Percentiles rank a stretch among this genome's conserved stretches.
phyloP scores from a whole-genome alignment of 1,284 basidiomycete genomes.

The Earliella scabrosa region DNA sequence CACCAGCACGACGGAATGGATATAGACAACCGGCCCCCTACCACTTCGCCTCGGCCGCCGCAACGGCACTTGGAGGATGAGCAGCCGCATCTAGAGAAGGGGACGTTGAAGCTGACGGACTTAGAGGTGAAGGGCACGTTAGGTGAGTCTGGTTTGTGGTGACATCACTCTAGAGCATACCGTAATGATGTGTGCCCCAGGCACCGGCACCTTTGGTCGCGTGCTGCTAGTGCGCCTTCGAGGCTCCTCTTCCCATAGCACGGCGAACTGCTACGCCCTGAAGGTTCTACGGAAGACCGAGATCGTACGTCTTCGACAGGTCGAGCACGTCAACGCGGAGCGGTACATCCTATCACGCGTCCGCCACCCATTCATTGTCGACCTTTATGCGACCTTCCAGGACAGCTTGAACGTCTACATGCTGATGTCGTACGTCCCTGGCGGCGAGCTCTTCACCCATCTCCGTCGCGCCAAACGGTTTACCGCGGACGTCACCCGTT shows the following conservation, averaged over 20 bases:
- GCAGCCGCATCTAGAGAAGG: slow-evolving; percentile 61
- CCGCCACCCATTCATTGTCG: slow-evolving; percentile 82
- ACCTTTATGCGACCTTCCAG: slow-evolving; percentile 95
- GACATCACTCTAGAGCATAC: not conserved
- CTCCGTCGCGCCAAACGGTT: slow-evolving; percentile 93
- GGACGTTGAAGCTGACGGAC: slow-evolving; percentile 67
- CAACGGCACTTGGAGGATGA: slow-evolving; percentile 72
- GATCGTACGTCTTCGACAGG: slow-evolving; percentile 94
- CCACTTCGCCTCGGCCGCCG: slow-evolving; percentile 43
- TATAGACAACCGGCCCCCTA: slow-evolving; percentile 24
- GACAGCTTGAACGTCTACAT: slow-evolving; percentile 97
- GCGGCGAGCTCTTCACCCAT: slow-evolving; percentile 96
- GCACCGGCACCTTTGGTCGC: slow-evolving; percentile 93
- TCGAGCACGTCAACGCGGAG: slow-evolving; percentile 98
- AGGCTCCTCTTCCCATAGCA: slow-evolving; percentile 47
- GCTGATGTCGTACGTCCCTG: slow-evolving; percentile 98
- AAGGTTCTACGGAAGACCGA: slow-evolving; percentile 94
- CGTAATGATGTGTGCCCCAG: slow-evolving; percentile 41
- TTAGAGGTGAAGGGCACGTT: slow-evolving; percentile 82
- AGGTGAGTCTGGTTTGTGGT: slow-evolving; percentile 50
- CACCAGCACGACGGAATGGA: slow-evolving; percentile 31
- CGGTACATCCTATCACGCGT: slow-evolving; percentile 92
- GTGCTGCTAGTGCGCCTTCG: slow-evolving; percentile 84
- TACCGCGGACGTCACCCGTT: slow-evolving; percentile 97
- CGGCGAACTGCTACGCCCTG: slow-evolving; percentile 83